phyloP scores from a whole-genome alignment of 1,139 yeast genomes.

The Diutina ranongensis region DNA sequence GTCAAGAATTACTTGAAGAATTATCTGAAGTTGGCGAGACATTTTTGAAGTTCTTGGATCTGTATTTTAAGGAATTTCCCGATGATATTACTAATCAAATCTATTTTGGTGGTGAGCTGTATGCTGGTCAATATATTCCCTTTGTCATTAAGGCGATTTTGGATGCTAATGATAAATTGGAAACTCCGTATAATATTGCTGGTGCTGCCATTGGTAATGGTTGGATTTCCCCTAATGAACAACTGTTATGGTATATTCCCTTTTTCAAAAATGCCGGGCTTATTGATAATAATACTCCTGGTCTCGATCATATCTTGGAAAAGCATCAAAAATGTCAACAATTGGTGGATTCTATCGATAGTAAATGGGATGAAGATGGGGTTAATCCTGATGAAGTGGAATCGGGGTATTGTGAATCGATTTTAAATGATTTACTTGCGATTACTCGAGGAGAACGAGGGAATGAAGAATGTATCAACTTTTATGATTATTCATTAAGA shows the following conservation, averaged over 20 bases:
- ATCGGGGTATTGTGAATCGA: constrained; percentile 34
- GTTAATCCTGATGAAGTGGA: constrained; percentile 11
- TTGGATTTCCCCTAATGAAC: constrained; percentile 87
- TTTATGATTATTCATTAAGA: constrained; percentile 64
- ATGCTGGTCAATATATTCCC: constrained; percentile 95
- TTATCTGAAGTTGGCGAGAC: constrained; percentile 48
- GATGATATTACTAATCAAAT: constrained; percentile 55
- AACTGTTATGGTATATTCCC: constrained; percentile 73
- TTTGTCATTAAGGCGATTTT: constrained; percentile 61
- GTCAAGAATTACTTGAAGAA: constrained; percentile 38
- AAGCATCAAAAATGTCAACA: constrained; percentile 58
- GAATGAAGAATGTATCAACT: constrained; percentile 53
- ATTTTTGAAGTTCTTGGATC: constrained; percentile 52
- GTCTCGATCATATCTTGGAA: constrained; percentile 27
- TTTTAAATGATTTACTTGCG: constrained; percentile 35
- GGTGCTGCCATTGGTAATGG: constrained; percentile 89
- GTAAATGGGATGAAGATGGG: constrained; percentile 21
- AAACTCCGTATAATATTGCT: constrained; percentile 32
- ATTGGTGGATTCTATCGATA: constrained; percentile 15
- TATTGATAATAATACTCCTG: constrained; percentile 27
- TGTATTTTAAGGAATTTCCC: constrained; percentile 65
- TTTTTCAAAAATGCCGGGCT: constrained; percentile 52
- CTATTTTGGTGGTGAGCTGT: constrained; percentile 87
- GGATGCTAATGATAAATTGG: constrained; percentile 25
- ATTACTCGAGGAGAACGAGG: constrained; percentile 15